Conservation (phyloP, 257 asterid species). For the Nicotiana tabacum region DNA sequence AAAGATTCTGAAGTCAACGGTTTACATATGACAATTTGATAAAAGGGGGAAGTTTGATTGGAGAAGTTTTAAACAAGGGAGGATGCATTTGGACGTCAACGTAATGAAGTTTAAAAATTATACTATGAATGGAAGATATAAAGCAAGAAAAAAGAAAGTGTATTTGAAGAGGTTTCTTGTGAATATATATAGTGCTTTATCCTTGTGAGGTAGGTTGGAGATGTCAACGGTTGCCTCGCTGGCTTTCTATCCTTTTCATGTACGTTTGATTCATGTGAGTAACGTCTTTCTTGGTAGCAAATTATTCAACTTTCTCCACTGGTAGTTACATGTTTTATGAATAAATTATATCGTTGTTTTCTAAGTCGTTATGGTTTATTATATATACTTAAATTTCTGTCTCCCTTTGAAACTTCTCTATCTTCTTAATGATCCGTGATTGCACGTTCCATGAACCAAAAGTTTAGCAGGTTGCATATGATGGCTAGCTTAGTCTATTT, state of each 20-base stretch:
- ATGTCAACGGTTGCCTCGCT: constrained; percentile 45
- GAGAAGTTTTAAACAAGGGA: constrained; percentile 29
- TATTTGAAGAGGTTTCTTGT: neutral
- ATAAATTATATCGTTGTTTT: neutral
- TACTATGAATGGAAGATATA: neutral
- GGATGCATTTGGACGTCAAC: constrained; percentile 21
- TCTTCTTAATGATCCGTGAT: neutral
- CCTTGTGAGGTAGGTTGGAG: neutral
- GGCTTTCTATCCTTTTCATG: constrained; percentile 23
- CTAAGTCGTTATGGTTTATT: neutral
- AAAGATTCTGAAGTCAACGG: constrained; percentile 27
- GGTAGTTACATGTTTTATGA: neutral
- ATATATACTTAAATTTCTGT: neutral
- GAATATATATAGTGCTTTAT: neutral
- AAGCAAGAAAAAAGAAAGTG: neutral
- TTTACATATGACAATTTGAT: neutral
- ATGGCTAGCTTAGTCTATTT: neutral
- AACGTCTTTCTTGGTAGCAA: constrained; percentile 31
- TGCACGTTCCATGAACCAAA: neutral
- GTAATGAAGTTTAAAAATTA: neutral
- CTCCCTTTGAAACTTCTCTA: neutral
- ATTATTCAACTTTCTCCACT: constrained; percentile 11
- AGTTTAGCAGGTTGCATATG: neutral
- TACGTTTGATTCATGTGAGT: constrained; percentile 54
- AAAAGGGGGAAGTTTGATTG: constrained; percentile 11